Evolutionary conservation across 345 rosid genomes (phyloP).

Genomic region (Gossypium longicalyx): DNA sequence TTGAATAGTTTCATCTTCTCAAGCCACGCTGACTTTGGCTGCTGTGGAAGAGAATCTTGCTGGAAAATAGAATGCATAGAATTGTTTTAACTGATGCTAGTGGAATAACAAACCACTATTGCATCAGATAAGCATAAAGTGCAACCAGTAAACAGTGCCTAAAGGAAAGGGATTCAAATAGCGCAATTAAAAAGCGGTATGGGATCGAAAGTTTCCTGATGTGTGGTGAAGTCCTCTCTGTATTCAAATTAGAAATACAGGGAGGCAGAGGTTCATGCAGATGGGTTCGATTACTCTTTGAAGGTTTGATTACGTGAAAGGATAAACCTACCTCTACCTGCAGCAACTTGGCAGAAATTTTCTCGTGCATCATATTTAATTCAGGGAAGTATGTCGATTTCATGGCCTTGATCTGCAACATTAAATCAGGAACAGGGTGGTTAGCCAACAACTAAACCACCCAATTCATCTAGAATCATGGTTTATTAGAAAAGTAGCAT

Average conservation of each 20-base stretch:
- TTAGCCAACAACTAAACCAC: not conserved
- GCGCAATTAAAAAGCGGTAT: not conserved
- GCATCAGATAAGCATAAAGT: not conserved
- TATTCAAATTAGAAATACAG: not conserved
- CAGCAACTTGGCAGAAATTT: slow-evolving; percentile 18
- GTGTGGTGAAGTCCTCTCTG: not conserved
- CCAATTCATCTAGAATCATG: not conserved
- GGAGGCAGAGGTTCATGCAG: too few species aligned
- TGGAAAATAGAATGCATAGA: slow-evolving; percentile 29
- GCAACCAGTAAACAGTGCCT: not conserved
- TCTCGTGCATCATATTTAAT: slow-evolving; percentile 26
- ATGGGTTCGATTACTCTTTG: not conserved
- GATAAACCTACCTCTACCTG: slow-evolving; percentile 25
- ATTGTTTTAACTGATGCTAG: slow-evolving; percentile 13
- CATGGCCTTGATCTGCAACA: slow-evolving; percentile 26
- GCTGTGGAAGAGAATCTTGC: slow-evolving; percentile 46
- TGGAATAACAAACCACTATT: slow-evolving; percentile 8
- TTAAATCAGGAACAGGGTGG: not conserved
- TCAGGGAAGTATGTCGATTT: slow-evolving; percentile 25
- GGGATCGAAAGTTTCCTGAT: not conserved
- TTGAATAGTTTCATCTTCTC: slow-evolving; percentile 56
- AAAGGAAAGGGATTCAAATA: not conserved
- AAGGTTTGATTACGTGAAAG: not conserved
- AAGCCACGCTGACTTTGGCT: slow-evolving; percentile 54
- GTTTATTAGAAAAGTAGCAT: not conserved